Evolutionary conservation across 2,329 filamentous ascomycete genomes (phyloP), one percentile per base, ranked within the genome.

Genomic region (Diaporthe batatas): DNA sequence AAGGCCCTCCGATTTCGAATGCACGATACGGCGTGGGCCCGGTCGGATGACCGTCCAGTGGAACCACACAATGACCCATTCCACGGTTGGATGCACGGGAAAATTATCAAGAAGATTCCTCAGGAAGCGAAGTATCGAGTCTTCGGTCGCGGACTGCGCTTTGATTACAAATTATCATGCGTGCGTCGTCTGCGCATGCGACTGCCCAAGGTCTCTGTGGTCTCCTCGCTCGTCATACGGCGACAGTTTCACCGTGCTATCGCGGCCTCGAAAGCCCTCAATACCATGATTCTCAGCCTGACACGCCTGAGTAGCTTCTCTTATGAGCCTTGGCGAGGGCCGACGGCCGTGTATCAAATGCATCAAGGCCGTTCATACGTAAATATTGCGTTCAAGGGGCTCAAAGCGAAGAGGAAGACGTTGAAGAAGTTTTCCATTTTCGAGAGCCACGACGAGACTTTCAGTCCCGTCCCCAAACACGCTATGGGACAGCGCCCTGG

Each of bases 241-340:
- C 29, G 59, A 6, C 59, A 64, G 3, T 64, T 36, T 11, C 21
- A 18, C 1, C 59, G 42, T 1, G 1, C 11, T 0, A 14, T 64
- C 21, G 10, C 11, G 21, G 42, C 21, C 11, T 10, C 3, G 2
- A 49, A 16, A 6, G 21, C 25, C 16, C 59, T 64, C 42, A 0
- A 23, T 10, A 44, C 59, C 29, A 64, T 64, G 18, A 49, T 23
- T 2, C 1, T 6, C 21, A 64, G 59, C 29, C 42, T 64, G 2
- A 34, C 11, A 6, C 42, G 59, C 2, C 59, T 64, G 7, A 11
- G 29, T 6, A 36, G 6, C 6, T 64, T 64, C 42, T 34, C 29
- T 11, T 64, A 34, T 29, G 59, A 64, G 12, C 59, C 59, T 1
- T 64, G 59, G 59, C 59, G 25, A 16, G 59, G 59, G 4, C 59